Evolutionary conservation across 352 stramenopile genomes (phyloP).

Genomic region (Blastocystis sp.): DNA sequence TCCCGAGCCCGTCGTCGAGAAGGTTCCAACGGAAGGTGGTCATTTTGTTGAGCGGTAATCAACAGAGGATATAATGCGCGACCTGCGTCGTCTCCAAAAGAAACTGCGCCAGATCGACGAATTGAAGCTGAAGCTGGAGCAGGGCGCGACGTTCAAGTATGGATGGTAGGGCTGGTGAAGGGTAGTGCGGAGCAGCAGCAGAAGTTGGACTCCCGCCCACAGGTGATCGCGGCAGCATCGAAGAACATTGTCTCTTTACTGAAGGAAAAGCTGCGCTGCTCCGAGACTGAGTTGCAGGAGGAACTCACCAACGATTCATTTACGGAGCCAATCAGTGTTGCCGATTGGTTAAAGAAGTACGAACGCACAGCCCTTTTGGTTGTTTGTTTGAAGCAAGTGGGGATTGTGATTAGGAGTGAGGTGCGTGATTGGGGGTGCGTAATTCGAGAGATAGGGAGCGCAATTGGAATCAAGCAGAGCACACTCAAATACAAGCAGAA

Average conservation of each 20-base stretch:
- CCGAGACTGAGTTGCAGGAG: background rate
- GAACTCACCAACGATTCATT: background rate
- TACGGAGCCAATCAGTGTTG: background rate
- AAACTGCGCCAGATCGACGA: slow-evolving; percentile 52
- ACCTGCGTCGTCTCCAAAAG: background rate
- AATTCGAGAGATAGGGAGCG: too few relatives aligned
- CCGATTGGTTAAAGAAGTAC: background rate
- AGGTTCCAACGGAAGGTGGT: background rate
- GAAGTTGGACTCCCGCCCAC: background rate
- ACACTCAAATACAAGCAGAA: too few relatives aligned
- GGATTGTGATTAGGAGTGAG: too few relatives aligned
- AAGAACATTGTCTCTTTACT: background rate
- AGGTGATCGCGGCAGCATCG: background rate
- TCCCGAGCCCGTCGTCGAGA: background rate
- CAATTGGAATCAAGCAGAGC: too few relatives aligned
- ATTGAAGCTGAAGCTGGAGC: background rate
- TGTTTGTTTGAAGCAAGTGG: slow-evolving; percentile 25
- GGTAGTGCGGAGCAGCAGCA: slow-evolving; percentile 29
- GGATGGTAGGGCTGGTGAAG: background rate
- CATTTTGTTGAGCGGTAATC: background rate
- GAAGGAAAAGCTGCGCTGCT: background rate
- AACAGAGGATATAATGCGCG: background rate
- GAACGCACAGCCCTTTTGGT: background rate
- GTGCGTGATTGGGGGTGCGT: too few relatives aligned
- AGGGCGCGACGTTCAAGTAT: slow-evolving; percentile 15